These are phyloP conservation scores for Cystobasidium sp. DNA, from an alignment of 1,284 basidiomycete species.

Conservation along the genomic window DNA sequence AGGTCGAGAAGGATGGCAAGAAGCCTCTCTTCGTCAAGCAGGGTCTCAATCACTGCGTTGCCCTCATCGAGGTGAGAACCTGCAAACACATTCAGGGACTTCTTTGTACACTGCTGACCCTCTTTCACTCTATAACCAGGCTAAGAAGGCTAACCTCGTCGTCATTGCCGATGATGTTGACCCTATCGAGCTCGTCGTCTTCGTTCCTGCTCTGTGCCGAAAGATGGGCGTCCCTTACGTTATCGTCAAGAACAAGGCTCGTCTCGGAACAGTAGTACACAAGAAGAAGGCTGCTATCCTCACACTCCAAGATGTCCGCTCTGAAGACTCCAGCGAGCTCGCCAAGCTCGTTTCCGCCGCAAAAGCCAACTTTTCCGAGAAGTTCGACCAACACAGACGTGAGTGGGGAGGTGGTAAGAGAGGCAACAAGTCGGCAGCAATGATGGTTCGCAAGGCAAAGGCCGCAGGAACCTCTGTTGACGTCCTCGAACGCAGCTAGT, in stretches of 20 bases:
- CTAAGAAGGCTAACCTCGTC: slow-evolving; percentile 96
- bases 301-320: slow-evolving; percentile 89
- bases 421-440: slow-evolving; percentile 67
- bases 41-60: slow-evolving; percentile 95
- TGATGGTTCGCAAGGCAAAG: slow-evolving; percentile 93
- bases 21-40: slow-evolving; percentile 89
- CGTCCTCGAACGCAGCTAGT: slow-evolving; percentile 33
- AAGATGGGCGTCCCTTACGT: slow-evolving; percentile 99
- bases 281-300: slow-evolving; percentile 96
- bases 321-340: slow-evolving; percentile 91
- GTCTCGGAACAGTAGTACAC: slow-evolving; percentile 94
- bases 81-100: not conserved
- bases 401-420: slow-evolving; percentile 96
- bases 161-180: slow-evolving; percentile 98
- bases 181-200: slow-evolving; percentile 97
- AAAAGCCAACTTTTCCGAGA: slow-evolving; percentile 98
- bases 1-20: slow-evolving; percentile 65
- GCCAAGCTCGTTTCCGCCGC: slow-evolving; percentile 89
- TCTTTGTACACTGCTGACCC: not conserved
- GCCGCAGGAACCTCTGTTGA: slow-evolving; percentile 63
- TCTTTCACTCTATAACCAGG: slow-evolving; percentile 53
- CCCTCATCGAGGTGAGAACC: slow-evolving; percentile 72
- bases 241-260: slow-evolving; percentile 84
- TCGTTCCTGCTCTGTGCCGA: slow-evolving; percentile 95
- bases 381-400: slow-evolving; percentile 87